Base-by-base conservation (phyloP, 495 filamentous ascomycete species). In the Evernia prunastri region DNA sequence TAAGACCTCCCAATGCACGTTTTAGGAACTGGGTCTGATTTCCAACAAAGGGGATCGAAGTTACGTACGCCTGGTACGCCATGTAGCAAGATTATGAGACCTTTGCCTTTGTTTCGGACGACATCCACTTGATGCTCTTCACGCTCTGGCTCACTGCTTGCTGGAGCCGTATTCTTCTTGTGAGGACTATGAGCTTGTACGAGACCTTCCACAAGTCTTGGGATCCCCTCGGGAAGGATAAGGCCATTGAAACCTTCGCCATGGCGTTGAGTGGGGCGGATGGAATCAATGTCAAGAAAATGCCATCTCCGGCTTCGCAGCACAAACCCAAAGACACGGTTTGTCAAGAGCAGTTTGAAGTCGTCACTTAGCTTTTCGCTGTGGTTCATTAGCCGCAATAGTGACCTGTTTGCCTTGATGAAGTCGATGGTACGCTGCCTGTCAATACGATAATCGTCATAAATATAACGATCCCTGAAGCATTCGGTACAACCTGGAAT, bases 21-120 rank as follows among this genome's bases (percentile, higher is more conserved):
- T 42, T 42, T 13, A 42, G 39, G 39, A 42, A 7, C 8, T 42
- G 12, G 39, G 39, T 15, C 8, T 42, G 12, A 42, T 42, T 42
- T 42, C n/a, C n/a, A n/a, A n/a, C n/a, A n/a, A n/a, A n/a, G n/a
- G n/a, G n/a, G n/a, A n/a, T n/a, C n/a, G n/a, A n/a, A n/a, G n/a
- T n/a, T n/a, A n/a, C n/a, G n/a, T n/a, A n/a, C n/a, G n/a, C n/a
- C n/a, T n/a, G n/a, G n/a, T n/a, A 40, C 37, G 37, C 82, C 82
- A 60, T 82, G 79, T 0, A 86, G 74, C 3, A 85, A 73, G 40
- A 85, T 75, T 60, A 82, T 78, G 9, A 81, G 70, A 3, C 80
- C 81, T 33, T 77, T 75, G 4, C 78, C 78, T 71, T 76, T 73
- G 17, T 68, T 71, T 15, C 56, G 57, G 35, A 76, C 69, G 7